Conservation (phyloP, 768 basidiomycete species). For the Mycena galericulata region DNA sequence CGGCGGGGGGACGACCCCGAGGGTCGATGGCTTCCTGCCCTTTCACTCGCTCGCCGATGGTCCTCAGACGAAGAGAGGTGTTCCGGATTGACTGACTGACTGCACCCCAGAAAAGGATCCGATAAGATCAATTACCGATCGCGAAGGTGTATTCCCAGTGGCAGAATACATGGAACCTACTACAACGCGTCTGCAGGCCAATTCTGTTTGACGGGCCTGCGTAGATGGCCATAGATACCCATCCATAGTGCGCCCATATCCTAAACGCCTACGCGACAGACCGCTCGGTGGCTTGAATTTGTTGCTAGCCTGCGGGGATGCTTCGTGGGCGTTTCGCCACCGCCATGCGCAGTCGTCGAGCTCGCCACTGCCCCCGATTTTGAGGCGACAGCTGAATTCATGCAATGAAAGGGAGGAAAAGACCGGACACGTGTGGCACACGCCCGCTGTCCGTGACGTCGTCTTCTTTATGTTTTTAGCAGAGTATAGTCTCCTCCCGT, state of each 20-base stretch:
- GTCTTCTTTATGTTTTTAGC: conserved; percentile 22
- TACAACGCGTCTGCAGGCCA: conserved; percentile 18
- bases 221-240: neutral
- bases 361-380: conserved; percentile 22
- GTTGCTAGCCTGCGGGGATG: neutral
- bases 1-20: conserved; percentile 11
- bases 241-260: conserved; percentile 10
- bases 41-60: conserved; percentile 27
- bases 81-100: conserved; percentile 7
- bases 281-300: neutral
- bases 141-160: conserved; percentile 11
- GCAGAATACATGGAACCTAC: conserved; percentile 21
- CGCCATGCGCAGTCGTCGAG: conserved; percentile 18
- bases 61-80: neutral
- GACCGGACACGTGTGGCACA: conserved; percentile 25
- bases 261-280: conserved; percentile 11
- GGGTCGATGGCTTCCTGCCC: neutral
- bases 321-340: conserved; percentile 1
- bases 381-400: neutral
- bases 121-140: conserved; percentile 26
- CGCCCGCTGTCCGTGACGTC: conserved; percentile 12
- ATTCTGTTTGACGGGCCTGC: conserved; percentile 18
- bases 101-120: neutral
- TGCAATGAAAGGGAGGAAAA: neutral
- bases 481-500: conserved; percentile 25